Evolutionary conservation across 768 basidiomycete species (phyloP).

Genomic region (Pholiota molesta): DNA sequence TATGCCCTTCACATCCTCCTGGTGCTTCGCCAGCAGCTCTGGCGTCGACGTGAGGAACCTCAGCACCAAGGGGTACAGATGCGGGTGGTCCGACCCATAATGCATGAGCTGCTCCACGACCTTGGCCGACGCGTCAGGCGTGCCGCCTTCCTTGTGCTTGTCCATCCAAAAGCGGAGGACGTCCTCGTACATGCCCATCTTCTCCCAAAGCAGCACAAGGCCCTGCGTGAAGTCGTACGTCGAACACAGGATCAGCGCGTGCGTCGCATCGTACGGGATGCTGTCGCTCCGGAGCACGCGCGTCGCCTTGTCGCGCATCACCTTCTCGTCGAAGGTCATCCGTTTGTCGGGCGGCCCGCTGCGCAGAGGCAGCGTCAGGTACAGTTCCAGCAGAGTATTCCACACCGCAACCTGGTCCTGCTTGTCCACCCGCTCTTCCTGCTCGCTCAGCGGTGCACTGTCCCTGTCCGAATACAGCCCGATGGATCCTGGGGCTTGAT

Average conservation of each 20-base stretch:
- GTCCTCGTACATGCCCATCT: constrained; percentile 94
- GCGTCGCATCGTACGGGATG: constrained; percentile 84
- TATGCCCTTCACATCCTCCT: constrained; percentile 68
- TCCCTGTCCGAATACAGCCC: constrained; percentile 20
- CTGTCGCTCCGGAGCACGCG: constrained; percentile 61
- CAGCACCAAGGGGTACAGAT: constrained; percentile 86
- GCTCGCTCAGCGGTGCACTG: constrained; percentile 23
- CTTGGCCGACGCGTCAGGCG: constrained; percentile 46
- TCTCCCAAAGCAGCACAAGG: constrained; percentile 90
- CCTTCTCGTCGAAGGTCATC: constrained; percentile 33
- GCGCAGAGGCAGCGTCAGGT: constrained; percentile 62
- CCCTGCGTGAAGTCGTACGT: constrained; percentile 81
- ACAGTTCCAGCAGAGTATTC: constrained; percentile 95
- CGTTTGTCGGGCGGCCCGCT: constrained; percentile 9
- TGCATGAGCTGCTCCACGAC: constrained; percentile 74
- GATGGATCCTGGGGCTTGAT: constrained; percentile 26
- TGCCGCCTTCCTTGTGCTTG: constrained; percentile 45
- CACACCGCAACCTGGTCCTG: constrained; percentile 84
- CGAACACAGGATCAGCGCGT: constrained; percentile 95
- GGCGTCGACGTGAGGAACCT: constrained; percentile 87
- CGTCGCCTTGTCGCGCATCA: constrained; percentile 68
- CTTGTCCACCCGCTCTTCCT: constrained; percentile 52
- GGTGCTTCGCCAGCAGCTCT: constrained; percentile 71
- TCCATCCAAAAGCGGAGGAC: constrained; percentile 94
- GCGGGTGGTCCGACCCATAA: constrained; percentile 72